A percentile compares a stretch with the other conserved stretches of the same genome.
Conservation (phyloP, 805 yeast species). For the Yueomyces sp. region DNA sequence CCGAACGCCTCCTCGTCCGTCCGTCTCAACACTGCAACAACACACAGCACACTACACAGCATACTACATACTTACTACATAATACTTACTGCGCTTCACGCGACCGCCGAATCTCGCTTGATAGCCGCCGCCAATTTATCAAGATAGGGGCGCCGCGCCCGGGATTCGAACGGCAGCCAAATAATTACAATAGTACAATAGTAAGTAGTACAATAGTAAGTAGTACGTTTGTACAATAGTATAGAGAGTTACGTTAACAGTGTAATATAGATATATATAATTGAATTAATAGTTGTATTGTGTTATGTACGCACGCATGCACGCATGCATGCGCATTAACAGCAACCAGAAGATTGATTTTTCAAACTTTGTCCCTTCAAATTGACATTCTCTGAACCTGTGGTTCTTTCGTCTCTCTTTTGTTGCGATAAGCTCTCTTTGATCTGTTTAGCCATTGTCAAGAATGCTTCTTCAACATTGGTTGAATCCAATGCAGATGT, state of each 20-base stretch:
- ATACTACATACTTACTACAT: too few species aligned
- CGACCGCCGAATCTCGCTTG: too few species aligned
- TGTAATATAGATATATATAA: neutral
- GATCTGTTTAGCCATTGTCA: slow-evolving; percentile 97
- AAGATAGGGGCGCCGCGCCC: too few species aligned
- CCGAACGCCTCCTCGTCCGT: too few species aligned
- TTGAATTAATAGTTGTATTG: neutral
- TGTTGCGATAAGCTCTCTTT: slow-evolving; percentile 84
- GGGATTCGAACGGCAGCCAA: too few species aligned
- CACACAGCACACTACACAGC: too few species aligned
- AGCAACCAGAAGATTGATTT: slow-evolving; percentile 33
- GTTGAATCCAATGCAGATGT: slow-evolving; percentile 92
- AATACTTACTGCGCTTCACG: too few species aligned
- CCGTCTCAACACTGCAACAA: too few species aligned
- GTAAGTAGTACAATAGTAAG: too few species aligned
- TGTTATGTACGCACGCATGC: neutral
- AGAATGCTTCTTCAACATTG: slow-evolving; percentile 95
- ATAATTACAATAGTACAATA: too few species aligned
- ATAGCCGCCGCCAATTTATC: too few species aligned
- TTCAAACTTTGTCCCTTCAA: slow-evolving; percentile 55
- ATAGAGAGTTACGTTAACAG: slow-evolving; percentile 4
- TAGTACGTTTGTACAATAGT: slow-evolving; percentile 3
- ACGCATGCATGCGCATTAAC: slow-evolving; percentile 18
- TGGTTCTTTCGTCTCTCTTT: slow-evolving; percentile 22
- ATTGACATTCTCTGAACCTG: slow-evolving; percentile 39